Percentiles rank a stretch among this genome's conserved stretches.
Evolutionary conservation across 495 filamentous ascomycete genomes (phyloP).

Genomic region (Penicillium tannophilum): DNA sequence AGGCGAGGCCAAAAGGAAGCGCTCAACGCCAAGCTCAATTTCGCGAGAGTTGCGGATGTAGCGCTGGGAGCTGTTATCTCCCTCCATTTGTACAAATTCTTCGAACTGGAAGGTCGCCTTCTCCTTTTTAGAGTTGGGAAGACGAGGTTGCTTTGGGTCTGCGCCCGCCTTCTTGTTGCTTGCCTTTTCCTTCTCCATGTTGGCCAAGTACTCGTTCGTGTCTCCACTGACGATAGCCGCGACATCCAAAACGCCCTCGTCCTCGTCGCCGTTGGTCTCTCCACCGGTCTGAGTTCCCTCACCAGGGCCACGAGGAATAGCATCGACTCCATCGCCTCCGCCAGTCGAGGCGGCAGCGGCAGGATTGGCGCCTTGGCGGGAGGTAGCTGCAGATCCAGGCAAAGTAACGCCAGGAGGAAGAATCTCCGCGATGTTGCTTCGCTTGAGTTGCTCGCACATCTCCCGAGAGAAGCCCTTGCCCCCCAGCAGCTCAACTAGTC

Average conservation of each 20-base stretch:
- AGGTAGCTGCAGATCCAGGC: conserved; percentile 50
- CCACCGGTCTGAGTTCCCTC: conserved; percentile 51
- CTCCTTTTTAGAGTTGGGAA: conserved; percentile 82
- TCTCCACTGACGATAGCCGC: conserved; percentile 94
- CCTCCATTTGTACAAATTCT: conserved; percentile 65
- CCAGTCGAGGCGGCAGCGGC: conserved; percentile 58
- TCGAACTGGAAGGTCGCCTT: conserved; percentile 81
- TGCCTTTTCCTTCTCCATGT: conserved; percentile 86
- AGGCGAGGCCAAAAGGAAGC: conserved; percentile 73
- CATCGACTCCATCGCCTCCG: conserved; percentile 36
- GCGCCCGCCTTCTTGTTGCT: conserved; percentile 61
- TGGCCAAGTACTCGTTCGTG: conserved; percentile 87
- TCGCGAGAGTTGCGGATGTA: conserved; percentile 58
- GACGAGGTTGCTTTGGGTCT: conserved; percentile 55
- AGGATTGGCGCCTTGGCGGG: conserved; percentile 60
- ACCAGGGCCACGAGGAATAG: conserved; percentile 53
- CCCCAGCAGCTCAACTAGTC: conserved; percentile 67
- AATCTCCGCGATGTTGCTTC: conserved; percentile 84
- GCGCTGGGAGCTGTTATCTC: conserved; percentile 30
- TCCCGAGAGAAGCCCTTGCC: conserved; percentile 73
- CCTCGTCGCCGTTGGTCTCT: conserved; percentile 52
- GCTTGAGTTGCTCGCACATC: conserved; percentile 96
- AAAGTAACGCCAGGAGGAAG: conserved; percentile 66
- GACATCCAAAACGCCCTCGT: conserved; percentile 89
- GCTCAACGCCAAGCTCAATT: conserved; percentile 83